These are phyloP conservation scores for Herpetospermum pedunculosum DNA, from an alignment of 306 rosid genomes.

Conservation along the genomic window DNA sequence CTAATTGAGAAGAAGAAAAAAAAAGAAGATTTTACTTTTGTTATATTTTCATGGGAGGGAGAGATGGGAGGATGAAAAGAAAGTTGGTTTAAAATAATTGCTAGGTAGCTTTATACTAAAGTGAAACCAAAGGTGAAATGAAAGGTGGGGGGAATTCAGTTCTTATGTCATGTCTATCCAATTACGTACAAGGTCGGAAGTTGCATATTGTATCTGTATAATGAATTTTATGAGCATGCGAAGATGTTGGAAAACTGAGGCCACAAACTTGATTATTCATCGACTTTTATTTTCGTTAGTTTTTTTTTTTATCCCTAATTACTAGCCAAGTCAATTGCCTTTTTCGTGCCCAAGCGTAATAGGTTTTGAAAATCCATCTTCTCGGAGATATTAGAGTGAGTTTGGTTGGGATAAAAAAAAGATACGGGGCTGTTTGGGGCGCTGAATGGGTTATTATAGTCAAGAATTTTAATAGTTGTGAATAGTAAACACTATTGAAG, in stretches of 20 bases:
- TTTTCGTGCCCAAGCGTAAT: background rate
- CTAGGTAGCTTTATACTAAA: constrained; percentile 4
- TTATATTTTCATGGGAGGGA: background rate
- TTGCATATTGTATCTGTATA: background rate
- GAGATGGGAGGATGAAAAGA: background rate
- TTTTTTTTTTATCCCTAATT: background rate
- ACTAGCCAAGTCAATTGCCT: background rate
- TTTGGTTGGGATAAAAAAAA: background rate
- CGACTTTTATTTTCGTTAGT: background rate
- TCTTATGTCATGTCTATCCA: background rate
- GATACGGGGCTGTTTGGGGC: too few species aligned
- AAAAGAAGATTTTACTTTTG: background rate
- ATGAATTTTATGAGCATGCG: background rate
- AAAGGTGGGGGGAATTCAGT: background rate
- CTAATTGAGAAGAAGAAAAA: background rate
- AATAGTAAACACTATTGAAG: too few species aligned
- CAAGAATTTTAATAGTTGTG: too few species aligned
- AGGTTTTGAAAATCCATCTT: background rate
- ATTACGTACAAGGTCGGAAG: background rate
- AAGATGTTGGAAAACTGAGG: background rate
- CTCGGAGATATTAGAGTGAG: background rate
- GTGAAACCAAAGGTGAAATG: background rate
- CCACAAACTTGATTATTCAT: background rate
- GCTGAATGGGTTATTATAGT: too few species aligned
- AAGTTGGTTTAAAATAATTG: background rate